These are phyloP conservation scores for Helotiales sp. DNA, from an alignment of 2,329 filamentous ascomycete species.

Conservation along the genomic window DNA sequence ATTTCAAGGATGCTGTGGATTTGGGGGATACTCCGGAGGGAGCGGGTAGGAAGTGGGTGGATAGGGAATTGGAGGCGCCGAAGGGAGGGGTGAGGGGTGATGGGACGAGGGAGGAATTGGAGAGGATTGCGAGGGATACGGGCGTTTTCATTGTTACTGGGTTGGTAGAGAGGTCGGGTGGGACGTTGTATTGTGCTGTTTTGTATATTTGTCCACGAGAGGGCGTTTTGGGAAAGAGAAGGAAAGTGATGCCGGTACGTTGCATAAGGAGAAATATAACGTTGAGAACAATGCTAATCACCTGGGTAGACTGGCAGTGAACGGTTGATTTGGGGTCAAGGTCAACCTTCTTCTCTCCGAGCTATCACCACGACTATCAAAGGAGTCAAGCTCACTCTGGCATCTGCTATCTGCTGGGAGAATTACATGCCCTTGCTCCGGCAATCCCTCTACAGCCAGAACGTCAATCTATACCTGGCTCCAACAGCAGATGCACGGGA, in stretches of 20 bases:
- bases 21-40: slow-evolving; percentile 78
- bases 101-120: slow-evolving; percentile 80
- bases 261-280: background rate
- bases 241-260: slow-evolving; percentile 85
- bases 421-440: slow-evolving; percentile 93
- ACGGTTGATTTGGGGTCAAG: slow-evolving; percentile 87
- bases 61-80: slow-evolving; percentile 52
- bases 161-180: slow-evolving; percentile 77
- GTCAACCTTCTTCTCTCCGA: slow-evolving; percentile 75
- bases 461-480: slow-evolving; percentile 88
- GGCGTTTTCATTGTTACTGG: slow-evolving; percentile 84
- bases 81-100: slow-evolving; percentile 61
- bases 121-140: slow-evolving; percentile 75
- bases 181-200: slow-evolving; percentile 81
- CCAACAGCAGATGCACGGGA: slow-evolving; percentile 87
- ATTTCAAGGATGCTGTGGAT: slow-evolving; percentile 81
- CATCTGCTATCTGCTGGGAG: slow-evolving; percentile 93
- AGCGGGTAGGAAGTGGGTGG: slow-evolving; percentile 57
- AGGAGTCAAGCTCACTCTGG: slow-evolving; percentile 79
- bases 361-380: slow-evolving; percentile 81
- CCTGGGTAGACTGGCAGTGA: slow-evolving; percentile 69
- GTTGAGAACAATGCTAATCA: slow-evolving; percentile 10
- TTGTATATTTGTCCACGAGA: slow-evolving; percentile 79
- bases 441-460: slow-evolving; percentile 84
- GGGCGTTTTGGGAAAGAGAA: slow-evolving; percentile 80